Evolutionary conservation across 2,329 filamentous ascomycete species (phyloP).

Genomic region (Bipolaris oryzae): DNA sequence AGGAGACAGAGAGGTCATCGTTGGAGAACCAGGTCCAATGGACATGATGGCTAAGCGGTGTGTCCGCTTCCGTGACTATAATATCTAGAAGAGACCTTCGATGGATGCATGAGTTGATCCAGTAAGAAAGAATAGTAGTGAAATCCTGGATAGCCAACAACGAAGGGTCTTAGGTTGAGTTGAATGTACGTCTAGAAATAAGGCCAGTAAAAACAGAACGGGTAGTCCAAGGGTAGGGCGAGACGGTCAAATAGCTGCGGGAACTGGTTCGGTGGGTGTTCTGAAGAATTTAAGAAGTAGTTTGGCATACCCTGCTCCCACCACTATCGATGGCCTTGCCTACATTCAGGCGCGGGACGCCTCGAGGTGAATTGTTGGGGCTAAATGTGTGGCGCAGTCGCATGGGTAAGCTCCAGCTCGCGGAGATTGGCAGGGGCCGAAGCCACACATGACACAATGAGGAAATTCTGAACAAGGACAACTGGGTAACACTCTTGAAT

Average conservation of each 20-base stretch:
- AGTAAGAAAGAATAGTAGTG: slow-evolving; percentile 1
- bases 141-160: not conserved
- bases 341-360: slow-evolving; percentile 11
- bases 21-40: not conserved
- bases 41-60: slow-evolving; percentile 4
- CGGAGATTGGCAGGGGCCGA: slow-evolving; percentile 6
- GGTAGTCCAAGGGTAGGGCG: not conserved
- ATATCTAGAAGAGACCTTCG: slow-evolving; percentile 5
- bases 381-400: slow-evolving; percentile 16
- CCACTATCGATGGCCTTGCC: slow-evolving; percentile 5
- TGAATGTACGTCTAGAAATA: not conserved
- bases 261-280: not conserved
- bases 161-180: not conserved
- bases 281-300: not conserved
- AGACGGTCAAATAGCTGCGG: not conserved
- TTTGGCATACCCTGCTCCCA: not conserved
- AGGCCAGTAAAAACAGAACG: not conserved
- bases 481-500: not conserved
- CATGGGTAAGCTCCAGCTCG: not conserved
- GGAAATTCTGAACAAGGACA: not conserved
- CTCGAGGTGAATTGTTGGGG: slow-evolving; percentile 14
- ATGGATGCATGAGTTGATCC: slow-evolving; percentile 16
- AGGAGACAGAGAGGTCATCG: slow-evolving; percentile 13
- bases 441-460: slow-evolving; percentile 1
- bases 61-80: slow-evolving; percentile 10